Evolutionary conservation across 129 eudicot genomes (phyloP), one percentile per base, ranked within the genome.

Genomic region (Artemisia annua): DNA sequence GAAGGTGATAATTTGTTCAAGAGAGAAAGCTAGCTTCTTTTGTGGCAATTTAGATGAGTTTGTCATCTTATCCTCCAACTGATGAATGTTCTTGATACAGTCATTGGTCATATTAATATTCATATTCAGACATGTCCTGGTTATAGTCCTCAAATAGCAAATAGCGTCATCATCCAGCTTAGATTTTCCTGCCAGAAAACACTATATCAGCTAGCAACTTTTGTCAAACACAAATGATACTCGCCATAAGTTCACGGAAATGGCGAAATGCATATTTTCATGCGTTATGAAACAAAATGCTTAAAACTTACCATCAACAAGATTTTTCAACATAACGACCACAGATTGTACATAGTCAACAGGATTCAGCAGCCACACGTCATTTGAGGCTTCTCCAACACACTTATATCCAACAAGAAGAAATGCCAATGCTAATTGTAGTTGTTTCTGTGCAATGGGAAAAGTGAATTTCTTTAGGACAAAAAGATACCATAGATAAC

Each of bases 1-100:
- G 81, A 75, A 81, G 56, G 89, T 69, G 55, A 76, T 44, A 56
- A 78, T 62, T 74, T 87, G 92, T 77, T 90, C 96, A 50, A 94
- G 87, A 72, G 96, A 81, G 61, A 79, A 84, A 24, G 90, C 89
- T 72, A 94, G 93, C 83, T 94, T 94, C 85, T 83, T 75, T 58
- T 85, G 87, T 74, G 86, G 77, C 81, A 87, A 73, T 58, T 91
- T 88, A 16, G 82, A 76, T 67, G 72, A 77, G 80, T 69, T 81
- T 80, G 85, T 74, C 79, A 50, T 82, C 81, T 84, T 87, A 19
- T 84, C 83, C 72, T 84, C 91, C 76, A 77, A 44, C 56, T 66
- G 78, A 84, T 86, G 97, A 73, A 94, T 82, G 67, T 74, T 80
- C 52, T 84, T 80, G 64, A 90, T 69, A 78, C 93, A 86, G 69